phyloP scores from a whole-genome alignment of 1,284 basidiomycete species.

The Hemileia vastatrix region DNA sequence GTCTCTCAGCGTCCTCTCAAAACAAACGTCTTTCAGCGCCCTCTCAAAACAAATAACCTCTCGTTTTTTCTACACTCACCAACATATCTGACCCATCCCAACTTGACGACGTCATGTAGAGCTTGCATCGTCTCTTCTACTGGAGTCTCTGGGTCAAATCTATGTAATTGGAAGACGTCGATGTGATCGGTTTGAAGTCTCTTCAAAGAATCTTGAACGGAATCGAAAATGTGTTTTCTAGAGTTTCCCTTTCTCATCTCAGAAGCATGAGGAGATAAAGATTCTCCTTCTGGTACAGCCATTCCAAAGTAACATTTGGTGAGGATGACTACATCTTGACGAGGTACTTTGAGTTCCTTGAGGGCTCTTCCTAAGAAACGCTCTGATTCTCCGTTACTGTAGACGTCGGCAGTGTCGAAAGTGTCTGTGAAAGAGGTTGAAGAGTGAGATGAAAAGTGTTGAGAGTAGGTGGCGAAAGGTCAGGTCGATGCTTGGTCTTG shows the following conservation, averaged over 20 bases:
- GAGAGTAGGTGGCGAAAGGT: too few species aligned
- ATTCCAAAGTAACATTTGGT: conserved; percentile 45
- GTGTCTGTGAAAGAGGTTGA: too few species aligned
- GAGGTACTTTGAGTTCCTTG: conserved; percentile 22
- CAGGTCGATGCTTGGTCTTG: too few species aligned
- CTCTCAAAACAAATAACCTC: neutral
- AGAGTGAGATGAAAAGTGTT: too few species aligned
- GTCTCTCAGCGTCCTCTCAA: too few species aligned
- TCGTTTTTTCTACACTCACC: conserved; percentile 39
- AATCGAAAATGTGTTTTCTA: conserved; percentile 49
- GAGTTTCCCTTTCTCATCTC: conserved; percentile 44
- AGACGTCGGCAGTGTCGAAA: conserved; percentile 1
- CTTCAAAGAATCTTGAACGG: conserved; percentile 48
- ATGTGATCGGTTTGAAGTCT: conserved; percentile 49
- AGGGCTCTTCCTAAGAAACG: neutral
- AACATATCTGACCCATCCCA: conserved; percentile 48
- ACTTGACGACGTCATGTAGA: conserved; percentile 48
- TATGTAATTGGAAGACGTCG: conserved; percentile 50
- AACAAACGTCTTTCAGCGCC: neutral
- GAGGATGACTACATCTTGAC: conserved; percentile 46
- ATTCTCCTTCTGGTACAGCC: conserved; percentile 23
- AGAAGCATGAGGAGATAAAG: conserved; percentile 14
- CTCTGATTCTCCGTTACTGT: neutral
- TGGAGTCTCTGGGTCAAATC: conserved; percentile 45
- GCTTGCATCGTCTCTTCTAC: conserved; percentile 49